Conservation (phyloP, 1,284 basidiomycete genomes). For the Volvariella surrecta region DNA sequence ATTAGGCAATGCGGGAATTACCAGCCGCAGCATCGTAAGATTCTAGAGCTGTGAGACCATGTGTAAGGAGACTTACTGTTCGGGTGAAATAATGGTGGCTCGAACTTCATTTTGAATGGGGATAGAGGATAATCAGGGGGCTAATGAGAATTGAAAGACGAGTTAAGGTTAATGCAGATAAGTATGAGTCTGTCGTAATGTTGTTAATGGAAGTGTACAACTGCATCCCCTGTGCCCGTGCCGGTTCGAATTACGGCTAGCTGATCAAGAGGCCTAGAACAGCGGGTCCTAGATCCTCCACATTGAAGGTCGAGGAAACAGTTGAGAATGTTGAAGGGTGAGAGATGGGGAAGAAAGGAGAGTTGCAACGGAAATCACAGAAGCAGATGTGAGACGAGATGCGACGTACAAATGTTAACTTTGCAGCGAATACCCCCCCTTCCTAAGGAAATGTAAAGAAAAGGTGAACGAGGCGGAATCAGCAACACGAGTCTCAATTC, state of each 20-base stretch:
- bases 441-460: slow-evolving; percentile 45
- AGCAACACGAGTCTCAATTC: neutral
- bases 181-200: no score
- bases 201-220: no score
- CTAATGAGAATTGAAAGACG: slow-evolving; percentile 41
- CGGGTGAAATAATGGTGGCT: slow-evolving; percentile 94
- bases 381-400: slow-evolving; percentile 2
- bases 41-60: neutral
- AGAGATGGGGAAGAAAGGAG: slow-evolving; percentile 2
- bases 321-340: slow-evolving; percentile 3
- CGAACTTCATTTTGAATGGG: slow-evolving; percentile 98
- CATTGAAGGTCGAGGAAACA: no score
- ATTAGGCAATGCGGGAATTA: no score
- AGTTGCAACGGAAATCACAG: slow-evolving; percentile 3
- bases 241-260: no score
- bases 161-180: no score
- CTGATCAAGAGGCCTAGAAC: no score
- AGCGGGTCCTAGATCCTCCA: neutral
- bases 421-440: slow-evolving; percentile 93
- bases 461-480: neutral
- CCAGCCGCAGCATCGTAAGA: no score
- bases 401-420: slow-evolving; percentile 71
- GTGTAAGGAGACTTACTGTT: slow-evolving; percentile 62
- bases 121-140: slow-evolving; percentile 90
- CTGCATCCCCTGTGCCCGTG: no score